Evolutionary conservation across 305 asterid species (phyloP), one percentile per base, ranked within the genome.

Genomic region (Fraxinus angustifolia): DNA sequence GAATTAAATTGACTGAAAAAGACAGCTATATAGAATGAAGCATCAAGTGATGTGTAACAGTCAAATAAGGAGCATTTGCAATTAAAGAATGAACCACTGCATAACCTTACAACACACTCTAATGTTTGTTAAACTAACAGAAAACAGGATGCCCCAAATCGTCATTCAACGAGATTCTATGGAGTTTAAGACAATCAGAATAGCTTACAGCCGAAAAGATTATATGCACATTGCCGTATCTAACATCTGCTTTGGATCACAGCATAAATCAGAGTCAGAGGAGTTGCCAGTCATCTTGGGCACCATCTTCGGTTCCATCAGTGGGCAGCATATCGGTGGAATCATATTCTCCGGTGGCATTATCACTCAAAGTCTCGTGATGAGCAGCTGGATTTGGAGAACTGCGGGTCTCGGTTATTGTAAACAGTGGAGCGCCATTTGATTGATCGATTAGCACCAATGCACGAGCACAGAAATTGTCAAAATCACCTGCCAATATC

Each of bases 211-310:
- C 19, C 0, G 6, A 28, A 60, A 60, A 60, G 31, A 21, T 21
- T 21, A 60, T 17, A 60, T 1, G 68, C 60, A 50, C 60, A 17
- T 58, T 67, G 5, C 34, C 2, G 8, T 26, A 28, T 67, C 73
- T 28, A 67, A 11, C 31, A 21, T 53, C 65, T 53, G 65, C 70
- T 33, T 65, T n/a, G 1, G 36, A 28, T 33, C 8, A 6, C 10
- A 12, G 67, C 34, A 72, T 50, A 12, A 58, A 81, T 12, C 76
- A 1, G 36, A 74, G 78, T 94, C 90, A 96, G 73, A 94, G 97
- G 73, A 96, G 92, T 88, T 96, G 97, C 99, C 99, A 96, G 48
- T 96, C 99, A 48, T 96, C 99, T 87, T 90, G 94, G 17, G 83
- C 85, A 78, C 83, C 74, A 79, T 78, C 86, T 73, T 87, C 94